Conservation (phyloP, 2,329 filamentous ascomycete genomes). For the Helminthosporium solani region DNA sequence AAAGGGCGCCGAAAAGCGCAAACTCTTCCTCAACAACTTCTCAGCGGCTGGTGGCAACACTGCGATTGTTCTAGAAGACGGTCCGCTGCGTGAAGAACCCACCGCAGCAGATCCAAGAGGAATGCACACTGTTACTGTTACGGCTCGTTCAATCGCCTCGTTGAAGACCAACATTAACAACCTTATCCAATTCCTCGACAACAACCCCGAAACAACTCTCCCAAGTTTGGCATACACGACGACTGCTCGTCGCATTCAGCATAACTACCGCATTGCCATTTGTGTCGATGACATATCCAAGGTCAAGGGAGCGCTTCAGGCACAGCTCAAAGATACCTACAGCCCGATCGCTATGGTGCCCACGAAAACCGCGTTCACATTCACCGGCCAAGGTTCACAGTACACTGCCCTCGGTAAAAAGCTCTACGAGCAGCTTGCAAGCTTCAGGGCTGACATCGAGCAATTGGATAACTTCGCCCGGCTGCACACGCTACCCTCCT, state of each 20-base stretch:
- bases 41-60: conserved; percentile 57
- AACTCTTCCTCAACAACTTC: conserved; percentile 56
- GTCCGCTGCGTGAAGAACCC: conserved; percentile 46
- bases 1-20: conserved; percentile 51
- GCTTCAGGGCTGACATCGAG: conserved; percentile 53
- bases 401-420: conserved; percentile 54
- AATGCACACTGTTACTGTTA: conserved; percentile 52
- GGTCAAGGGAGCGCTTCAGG: conserved; percentile 48
- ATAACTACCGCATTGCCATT: conserved; percentile 55
- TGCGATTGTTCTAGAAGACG: conserved; percentile 54
- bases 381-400: conserved; percentile 56
- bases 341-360: conserved; percentile 55
- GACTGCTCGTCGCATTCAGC: conserved; percentile 55
- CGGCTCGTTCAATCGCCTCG: conserved; percentile 53
- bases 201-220: conserved; percentile 49
- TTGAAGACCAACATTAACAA: conserved; percentile 54
- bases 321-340: conserved; percentile 53
- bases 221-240: conserved; percentile 54
- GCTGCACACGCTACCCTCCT: conserved; percentile 51
- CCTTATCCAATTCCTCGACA: conserved; percentile 48
- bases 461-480: conserved; percentile 51
- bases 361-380: conserved; percentile 54
- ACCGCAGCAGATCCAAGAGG: conserved; percentile 48
- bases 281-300: conserved; percentile 50
- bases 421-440: conserved; percentile 50